A percentile compares a stretch with the other conserved stretches of the same genome.
Evolutionary conservation across 78 protist genomes (phyloP).

Genomic region (Trichosphaerium sp.): DNA sequence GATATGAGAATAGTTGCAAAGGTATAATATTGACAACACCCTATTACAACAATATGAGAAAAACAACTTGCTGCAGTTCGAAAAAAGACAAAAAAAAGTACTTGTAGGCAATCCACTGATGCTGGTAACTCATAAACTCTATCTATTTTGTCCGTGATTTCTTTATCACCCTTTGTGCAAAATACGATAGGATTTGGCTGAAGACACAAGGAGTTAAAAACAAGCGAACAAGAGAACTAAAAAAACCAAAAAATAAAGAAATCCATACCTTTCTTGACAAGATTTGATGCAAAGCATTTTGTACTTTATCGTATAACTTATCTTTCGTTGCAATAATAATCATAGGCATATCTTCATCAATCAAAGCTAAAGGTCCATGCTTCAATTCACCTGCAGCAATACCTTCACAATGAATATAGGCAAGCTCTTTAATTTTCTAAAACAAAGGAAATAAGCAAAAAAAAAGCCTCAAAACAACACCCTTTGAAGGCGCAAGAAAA

Average conservation of each 20-base stretch:
- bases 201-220: too few relatives aligned
- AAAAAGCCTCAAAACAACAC: conserved; percentile 7
- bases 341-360: conserved; percentile 73
- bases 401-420: conserved; percentile 93
- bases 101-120: background rate
- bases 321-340: conserved; percentile 59
- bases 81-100: background rate
- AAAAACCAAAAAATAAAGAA: too few relatives aligned
- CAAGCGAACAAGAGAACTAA: too few relatives aligned
- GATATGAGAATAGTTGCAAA: conserved; percentile 85
- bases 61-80: conserved; percentile 29
- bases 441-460: background rate
- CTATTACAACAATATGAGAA: conserved; percentile 33
- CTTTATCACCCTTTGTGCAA: too few relatives aligned
- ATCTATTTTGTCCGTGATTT: too few relatives aligned
- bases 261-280: background rate
- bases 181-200: too few relatives aligned
- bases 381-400: conserved; percentile 89
- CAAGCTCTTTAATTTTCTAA: conserved; percentile 75
- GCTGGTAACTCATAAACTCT: background rate
- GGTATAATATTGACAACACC: conserved; percentile 68
- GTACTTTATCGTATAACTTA: conserved; percentile 32
- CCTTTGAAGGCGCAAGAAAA: conserved; percentile 9
- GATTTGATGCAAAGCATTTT: background rate
- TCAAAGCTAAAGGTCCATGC: conserved; percentile 96